Percentiles rank a stretch among this genome's conserved stretches.
These are phyloP conservation scores for Globisporangium middletonii DNA, from an alignment of 352 stramenopile genomes.

Conservation along the genomic window DNA sequence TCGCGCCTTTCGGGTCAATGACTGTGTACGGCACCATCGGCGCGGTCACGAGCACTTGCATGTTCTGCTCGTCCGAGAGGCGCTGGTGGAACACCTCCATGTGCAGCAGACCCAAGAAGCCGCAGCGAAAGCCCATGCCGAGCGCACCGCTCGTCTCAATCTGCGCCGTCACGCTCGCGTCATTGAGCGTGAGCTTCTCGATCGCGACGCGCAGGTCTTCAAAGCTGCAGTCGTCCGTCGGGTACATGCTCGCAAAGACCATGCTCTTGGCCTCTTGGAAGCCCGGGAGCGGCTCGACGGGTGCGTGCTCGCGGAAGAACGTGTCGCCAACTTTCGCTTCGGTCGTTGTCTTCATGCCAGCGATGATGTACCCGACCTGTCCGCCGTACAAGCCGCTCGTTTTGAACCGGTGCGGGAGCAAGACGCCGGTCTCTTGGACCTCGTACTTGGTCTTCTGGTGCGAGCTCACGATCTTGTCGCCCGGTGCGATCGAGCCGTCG, in stretches of 20 bases:
- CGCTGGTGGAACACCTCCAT: slow-evolving; percentile 99
- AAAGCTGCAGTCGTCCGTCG: slow-evolving; percentile 94
- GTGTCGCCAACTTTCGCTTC: slow-evolving; percentile 93
- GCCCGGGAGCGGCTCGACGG: slow-evolving; percentile 60
- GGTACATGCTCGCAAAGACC: slow-evolving; percentile 99
- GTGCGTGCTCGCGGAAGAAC: slow-evolving; percentile 63
- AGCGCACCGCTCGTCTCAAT: slow-evolving; percentile 93
- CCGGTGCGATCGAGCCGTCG: slow-evolving; percentile 85
- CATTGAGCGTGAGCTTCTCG: slow-evolving; percentile 96
- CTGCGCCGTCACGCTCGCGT: slow-evolving; percentile 94
- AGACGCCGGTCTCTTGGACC: slow-evolving; percentile 94
- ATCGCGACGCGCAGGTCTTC: slow-evolving; percentile 95
- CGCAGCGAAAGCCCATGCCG: slow-evolving; percentile 95
- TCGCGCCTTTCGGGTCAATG: slow-evolving; percentile 46
- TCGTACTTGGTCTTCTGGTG: slow-evolving; percentile 87
- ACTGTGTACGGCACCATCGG: slow-evolving; percentile 98
- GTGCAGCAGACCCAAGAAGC: slow-evolving; percentile 97
- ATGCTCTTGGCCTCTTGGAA: slow-evolving; percentile 89
- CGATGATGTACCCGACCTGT: slow-evolving; percentile 97
- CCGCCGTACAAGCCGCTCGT: slow-evolving; percentile 79
- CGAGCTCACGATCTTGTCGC: slow-evolving; percentile 74
- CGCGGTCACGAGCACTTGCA: slow-evolving; percentile 96
- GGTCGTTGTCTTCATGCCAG: slow-evolving; percentile 95
- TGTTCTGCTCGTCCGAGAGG: slow-evolving; percentile 96
- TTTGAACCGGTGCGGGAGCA: slow-evolving; percentile 85